phyloP scores from a whole-genome alignment of 2,329 filamentous ascomycete species.

The Trichophyton mentagrophytes region DNA sequence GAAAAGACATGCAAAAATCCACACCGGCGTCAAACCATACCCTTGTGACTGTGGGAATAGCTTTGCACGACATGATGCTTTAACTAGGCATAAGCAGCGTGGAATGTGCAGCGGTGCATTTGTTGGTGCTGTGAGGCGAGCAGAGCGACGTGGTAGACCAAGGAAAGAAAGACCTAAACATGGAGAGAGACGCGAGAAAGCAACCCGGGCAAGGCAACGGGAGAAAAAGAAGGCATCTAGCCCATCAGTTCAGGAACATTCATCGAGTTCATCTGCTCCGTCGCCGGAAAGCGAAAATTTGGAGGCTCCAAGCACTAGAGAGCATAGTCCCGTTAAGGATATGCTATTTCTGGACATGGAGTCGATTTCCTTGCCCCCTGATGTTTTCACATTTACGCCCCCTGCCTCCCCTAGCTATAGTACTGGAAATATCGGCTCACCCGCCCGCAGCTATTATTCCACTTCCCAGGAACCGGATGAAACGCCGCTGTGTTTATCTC shows the following conservation, averaged over 20 bases:
- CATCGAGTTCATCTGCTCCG: constrained; percentile 24
- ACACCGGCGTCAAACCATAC: constrained; percentile 90
- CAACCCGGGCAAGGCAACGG: constrained; percentile 39
- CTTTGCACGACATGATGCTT: constrained; percentile 87
- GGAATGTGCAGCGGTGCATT: constrained; percentile 96
- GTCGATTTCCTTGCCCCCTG: constrained; percentile 27
- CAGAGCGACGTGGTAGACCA: constrained; percentile 53
- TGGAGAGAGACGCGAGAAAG: constrained; percentile 46
- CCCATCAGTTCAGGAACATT: constrained; percentile 13
- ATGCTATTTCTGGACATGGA: constrained; percentile 20
- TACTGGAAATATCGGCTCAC: constrained; percentile 28
- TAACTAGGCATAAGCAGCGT: constrained; percentile 85
- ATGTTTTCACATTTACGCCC: constrained; percentile 36
- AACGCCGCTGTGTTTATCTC: constrained; percentile 26
- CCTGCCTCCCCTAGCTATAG: constrained; percentile 34
- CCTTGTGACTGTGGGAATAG: constrained; percentile 88
- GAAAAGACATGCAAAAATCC: constrained; percentile 94
- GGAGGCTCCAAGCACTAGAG: constrained; percentile 28
- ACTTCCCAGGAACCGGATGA: constrained; percentile 29
- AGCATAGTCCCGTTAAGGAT: constrained; percentile 23
- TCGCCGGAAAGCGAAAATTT: constrained; percentile 33
- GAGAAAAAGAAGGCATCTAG: constrained; percentile 25
- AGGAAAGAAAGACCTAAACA: constrained; percentile 50
- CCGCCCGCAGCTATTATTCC: constrained; percentile 24
- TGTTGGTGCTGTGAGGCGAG: constrained; percentile 60